phyloP scores from a whole-genome alignment of 352 stramenopile species.

The Elongisporangium undulatum region DNA sequence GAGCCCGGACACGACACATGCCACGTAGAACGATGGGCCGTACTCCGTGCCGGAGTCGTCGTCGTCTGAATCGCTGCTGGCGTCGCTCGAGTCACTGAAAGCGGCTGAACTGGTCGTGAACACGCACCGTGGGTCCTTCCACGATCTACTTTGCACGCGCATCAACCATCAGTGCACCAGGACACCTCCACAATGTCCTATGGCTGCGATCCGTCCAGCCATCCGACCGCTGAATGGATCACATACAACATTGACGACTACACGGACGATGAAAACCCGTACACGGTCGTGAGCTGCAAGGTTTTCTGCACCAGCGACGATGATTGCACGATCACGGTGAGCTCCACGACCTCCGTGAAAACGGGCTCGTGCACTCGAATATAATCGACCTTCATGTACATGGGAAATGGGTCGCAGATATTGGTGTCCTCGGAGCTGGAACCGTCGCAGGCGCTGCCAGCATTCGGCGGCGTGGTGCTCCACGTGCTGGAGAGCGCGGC shows the following conservation, averaged over 20 bases:
- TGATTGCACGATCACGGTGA: too few species aligned
- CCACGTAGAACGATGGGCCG: slow-evolving; percentile 19
- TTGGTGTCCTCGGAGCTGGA: slow-evolving; percentile 19
- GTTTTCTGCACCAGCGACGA: too few species aligned
- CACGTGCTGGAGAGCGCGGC: slow-evolving; percentile 43
- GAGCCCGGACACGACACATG: slow-evolving; percentile 14
- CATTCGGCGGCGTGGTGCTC: slow-evolving; percentile 41
- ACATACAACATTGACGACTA: slow-evolving; percentile 43
- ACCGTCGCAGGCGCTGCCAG: slow-evolving; percentile 24
- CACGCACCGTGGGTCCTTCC: slow-evolving; percentile 55
- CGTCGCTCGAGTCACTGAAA: slow-evolving; percentile 17
- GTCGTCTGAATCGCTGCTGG: slow-evolving; percentile 10
- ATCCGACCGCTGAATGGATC: slow-evolving; percentile 39
- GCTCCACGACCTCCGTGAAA: too few species aligned
- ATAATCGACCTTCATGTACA: slow-evolving; percentile 76
- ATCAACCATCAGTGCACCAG: slow-evolving; percentile 26
- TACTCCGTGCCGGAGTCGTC: slow-evolving; percentile 5
- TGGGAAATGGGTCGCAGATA: slow-evolving; percentile 60
- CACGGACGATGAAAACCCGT: too few species aligned
- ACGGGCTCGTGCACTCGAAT: slow-evolving; percentile 48
- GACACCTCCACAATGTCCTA: too few species aligned
- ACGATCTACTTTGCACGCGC: slow-evolving; percentile 29
- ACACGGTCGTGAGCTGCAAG: slow-evolving; percentile 40
- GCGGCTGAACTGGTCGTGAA: slow-evolving; percentile 17
- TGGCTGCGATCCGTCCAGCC: slow-evolving; percentile 55